These are phyloP conservation scores for Stemphylium vesicarium DNA, from an alignment of 2,329 filamentous ascomycete genomes.

Conservation along the genomic window DNA sequence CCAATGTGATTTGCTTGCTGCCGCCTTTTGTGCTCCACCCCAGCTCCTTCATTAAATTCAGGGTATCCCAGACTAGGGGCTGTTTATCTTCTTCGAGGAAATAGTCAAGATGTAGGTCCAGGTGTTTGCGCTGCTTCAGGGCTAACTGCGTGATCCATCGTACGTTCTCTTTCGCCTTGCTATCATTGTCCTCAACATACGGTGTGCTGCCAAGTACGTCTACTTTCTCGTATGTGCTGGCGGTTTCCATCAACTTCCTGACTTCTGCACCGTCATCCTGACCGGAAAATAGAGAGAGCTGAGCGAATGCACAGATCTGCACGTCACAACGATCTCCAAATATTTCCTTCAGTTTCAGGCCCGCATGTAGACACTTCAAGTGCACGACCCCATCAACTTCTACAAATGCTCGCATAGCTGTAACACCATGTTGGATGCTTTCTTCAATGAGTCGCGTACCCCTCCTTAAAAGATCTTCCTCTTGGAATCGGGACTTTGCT, in stretches of 20 bases:
- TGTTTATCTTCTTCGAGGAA: constrained; percentile 61
- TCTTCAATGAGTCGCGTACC: constrained; percentile 71
- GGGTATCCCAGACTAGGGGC: constrained; percentile 61
- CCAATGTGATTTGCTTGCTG: constrained; percentile 56
- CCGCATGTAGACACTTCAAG: constrained; percentile 64
- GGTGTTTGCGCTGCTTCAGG: constrained; percentile 58
- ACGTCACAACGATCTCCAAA: constrained; percentile 63
- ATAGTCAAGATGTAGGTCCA: constrained; percentile 78
- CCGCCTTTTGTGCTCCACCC: constrained; percentile 55
- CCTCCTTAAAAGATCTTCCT: constrained; percentile 67
- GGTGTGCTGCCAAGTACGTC: constrained; percentile 71
- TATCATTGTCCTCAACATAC: constrained; percentile 66
- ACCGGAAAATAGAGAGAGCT: constrained; percentile 70
- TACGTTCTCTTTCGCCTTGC: constrained; percentile 63
- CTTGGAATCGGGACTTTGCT: constrained; percentile 69
- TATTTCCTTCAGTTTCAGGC: constrained; percentile 61
- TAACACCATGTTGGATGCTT: constrained; percentile 69
- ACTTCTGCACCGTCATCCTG: constrained; percentile 59
- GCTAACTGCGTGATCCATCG: constrained; percentile 67
- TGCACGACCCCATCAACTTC: constrained; percentile 70
- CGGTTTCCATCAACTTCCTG: constrained; percentile 56
- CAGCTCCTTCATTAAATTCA: constrained; percentile 58
- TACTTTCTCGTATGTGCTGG: constrained; percentile 54
- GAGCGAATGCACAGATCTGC: constrained; percentile 74
- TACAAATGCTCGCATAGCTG: constrained; percentile 72